phyloP scores from a whole-genome alignment of 2,329 filamentous ascomycete genomes.

The Penicillium sp. region DNA sequence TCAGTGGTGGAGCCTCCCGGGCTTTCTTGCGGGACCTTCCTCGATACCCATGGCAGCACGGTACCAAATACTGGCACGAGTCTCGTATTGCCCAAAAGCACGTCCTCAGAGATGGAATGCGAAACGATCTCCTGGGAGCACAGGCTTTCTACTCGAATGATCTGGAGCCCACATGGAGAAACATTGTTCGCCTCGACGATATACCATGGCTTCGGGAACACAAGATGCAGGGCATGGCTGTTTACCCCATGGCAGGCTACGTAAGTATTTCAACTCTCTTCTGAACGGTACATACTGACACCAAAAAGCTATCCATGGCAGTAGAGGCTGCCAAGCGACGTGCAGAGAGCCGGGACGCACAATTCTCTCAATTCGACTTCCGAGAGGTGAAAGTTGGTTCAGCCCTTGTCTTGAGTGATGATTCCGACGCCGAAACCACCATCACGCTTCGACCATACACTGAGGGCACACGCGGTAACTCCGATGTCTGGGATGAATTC shows the following conservation, averaged over 20 bases:
- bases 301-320: slow-evolving; percentile 28
- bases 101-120: slow-evolving; percentile 14
- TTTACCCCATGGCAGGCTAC: slow-evolving; percentile 29
- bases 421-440: slow-evolving; percentile 51
- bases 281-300: not conserved
- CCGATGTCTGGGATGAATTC: slow-evolving; percentile 30
- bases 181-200: slow-evolving; percentile 25
- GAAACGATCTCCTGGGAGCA: slow-evolving; percentile 30
- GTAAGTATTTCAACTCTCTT: not conserved
- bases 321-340: slow-evolving; percentile 35
- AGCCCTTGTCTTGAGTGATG: slow-evolving; percentile 51
- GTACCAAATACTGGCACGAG: slow-evolving; percentile 45
- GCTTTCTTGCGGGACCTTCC: slow-evolving; percentile 37
- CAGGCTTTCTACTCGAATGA: slow-evolving; percentile 26
- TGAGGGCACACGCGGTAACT: slow-evolving; percentile 42
- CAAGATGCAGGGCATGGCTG: slow-evolving; percentile 34
- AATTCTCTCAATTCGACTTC: slow-evolving; percentile 48
- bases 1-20: slow-evolving; percentile 12
- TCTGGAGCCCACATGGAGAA: slow-evolving; percentile 28
- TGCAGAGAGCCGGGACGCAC: slow-evolving; percentile 24
- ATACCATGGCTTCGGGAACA: slow-evolving; percentile 29
- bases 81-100: slow-evolving; percentile 40
- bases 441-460: slow-evolving; percentile 43
- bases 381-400: slow-evolving; percentile 50
- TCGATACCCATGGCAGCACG: slow-evolving; percentile 52